phyloP scores from a whole-genome alignment of 1,284 basidiomycete species.

The Ceratobasidium sp. region DNA sequence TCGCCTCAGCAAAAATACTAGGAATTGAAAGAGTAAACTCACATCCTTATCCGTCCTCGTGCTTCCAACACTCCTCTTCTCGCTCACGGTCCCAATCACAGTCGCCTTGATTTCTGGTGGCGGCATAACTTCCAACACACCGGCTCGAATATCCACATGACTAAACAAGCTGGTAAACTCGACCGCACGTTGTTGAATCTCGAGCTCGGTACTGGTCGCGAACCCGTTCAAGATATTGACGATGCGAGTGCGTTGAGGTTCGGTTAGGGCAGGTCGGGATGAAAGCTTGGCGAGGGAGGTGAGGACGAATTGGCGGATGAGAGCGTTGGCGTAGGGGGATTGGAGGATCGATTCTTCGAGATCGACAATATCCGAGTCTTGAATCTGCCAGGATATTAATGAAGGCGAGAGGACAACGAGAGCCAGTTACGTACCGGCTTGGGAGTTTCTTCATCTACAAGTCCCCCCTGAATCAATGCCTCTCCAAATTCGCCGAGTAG shows the following conservation, averaged over 20 bases:
- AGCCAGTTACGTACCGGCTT: conserved; percentile 60
- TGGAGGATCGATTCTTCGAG: conserved; percentile 86
- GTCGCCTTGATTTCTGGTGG: conserved; percentile 95
- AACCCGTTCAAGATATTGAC: conserved; percentile 76
- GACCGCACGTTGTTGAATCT: conserved; percentile 94
- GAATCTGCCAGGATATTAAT: conserved; percentile 59
- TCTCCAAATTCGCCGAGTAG: conserved; percentile 97
- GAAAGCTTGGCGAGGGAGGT: conserved; percentile 91
- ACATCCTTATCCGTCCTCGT: conserved; percentile 79
- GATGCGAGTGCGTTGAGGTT: conserved; percentile 77
- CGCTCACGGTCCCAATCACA: conserved; percentile 90
- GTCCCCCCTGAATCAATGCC: conserved; percentile 82
- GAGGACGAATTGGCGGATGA: conserved; percentile 91
- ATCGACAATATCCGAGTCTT: conserved; percentile 84
- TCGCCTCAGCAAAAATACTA: neutral
- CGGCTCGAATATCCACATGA: conserved; percentile 71
- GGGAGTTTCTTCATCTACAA: conserved; percentile 87
- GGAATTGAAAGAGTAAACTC: conserved; percentile 46
- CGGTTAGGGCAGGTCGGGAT: conserved; percentile 70
- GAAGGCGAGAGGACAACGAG: neutral
- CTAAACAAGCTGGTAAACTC: conserved; percentile 89
- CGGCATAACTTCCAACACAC: conserved; percentile 97
- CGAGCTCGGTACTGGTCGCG: conserved; percentile 86
- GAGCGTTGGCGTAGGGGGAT: conserved; percentile 92
- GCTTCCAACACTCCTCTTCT: conserved; percentile 92